Base-by-base conservation (phyloP, 179 eudicot genomes). In the Corrigiola litoralis region DNA sequence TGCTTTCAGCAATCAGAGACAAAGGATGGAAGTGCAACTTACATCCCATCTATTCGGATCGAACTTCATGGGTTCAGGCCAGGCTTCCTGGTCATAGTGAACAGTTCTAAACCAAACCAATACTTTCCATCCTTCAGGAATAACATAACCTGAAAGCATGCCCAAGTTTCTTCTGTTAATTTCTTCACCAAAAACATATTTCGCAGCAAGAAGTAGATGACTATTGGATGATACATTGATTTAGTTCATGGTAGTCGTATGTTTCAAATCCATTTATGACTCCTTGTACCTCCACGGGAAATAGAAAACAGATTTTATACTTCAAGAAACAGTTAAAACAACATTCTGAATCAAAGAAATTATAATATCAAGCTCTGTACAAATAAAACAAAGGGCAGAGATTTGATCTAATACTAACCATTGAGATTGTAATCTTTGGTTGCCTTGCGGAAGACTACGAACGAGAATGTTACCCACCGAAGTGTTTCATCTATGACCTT, bases 401-500 rank as follows among this genome's bases (percentile, higher is more conserved):
- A 1, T 31, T 20, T 2, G 4, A 27, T 37, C 0, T 20, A 1
- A 52, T 37, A 72, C 83, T 65, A 2, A 91, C 97, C 98, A 65
- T 67, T 73, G 4, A 92, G 34, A 33, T 65, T 78, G 45, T 83
- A 83, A 55, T 86, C 94, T 48, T 72, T 60, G 66, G 60, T 78
- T 42, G 96, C 97, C 81, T 89, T 96, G 24, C 96, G 76, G 59
- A 91, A 91, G 24, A 79, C 84, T 12, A 75, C 73, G 7, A 85
- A 48, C 12, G 97, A 89, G 76, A 91, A 81, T 13, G 90, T 81
- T 17, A 84, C 41, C 61, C 92, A 58, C 5, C 97, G 83, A 32
- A 89, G 86, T 5, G 96, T 81, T 79, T 91, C 97, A 76, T 92
- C 96, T 0, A 91, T 78, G 55, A 89, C 96, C 97, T 90, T 46